Evolutionary conservation across 805 yeast genomes (phyloP), one percentile per base, ranked within the genome.

Genomic region (Myxozyma neotropica): DNA sequence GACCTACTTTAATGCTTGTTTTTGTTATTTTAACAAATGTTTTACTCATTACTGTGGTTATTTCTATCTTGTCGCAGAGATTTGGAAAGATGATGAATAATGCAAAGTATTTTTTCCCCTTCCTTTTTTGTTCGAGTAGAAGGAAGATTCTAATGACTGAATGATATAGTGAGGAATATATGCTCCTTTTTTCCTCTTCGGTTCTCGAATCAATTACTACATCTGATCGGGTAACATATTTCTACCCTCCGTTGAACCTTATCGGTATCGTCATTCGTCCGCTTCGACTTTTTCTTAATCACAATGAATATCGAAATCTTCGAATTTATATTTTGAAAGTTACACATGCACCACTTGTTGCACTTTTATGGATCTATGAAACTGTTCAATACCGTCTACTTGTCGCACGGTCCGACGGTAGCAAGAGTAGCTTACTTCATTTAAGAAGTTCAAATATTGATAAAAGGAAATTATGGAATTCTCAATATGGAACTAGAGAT

Each of bases 11-110:
- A 38, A 72, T 72, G 75, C 63, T 72, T 24, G 55, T 70, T 1
- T 72, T 72, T 53, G 71, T 70, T n/a, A 68, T 68, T n/a, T 55
- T 69, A 15, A 54, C 66, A 19, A 61, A 59, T 46, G 58, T 72
- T 23, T 61, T 71, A 19, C 66, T 72, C 39, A 60, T 72, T 47
- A 71, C 75, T 1, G 71, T 72, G n/a, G 58, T 72, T 42, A 71
- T 72, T n/a, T 72, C 75, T 17, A 71, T 72, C 42, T 57, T 72
- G 38, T 71, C 75, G 2, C 70, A 73, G 45, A 59, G 66, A 43
- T 72, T 72, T 63, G 66, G 70, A 40, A 60, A 49, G 31, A 71
- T 70, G 66, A 71, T 72, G 72, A 63, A 57, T 49, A 72, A 71
- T 53, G 75, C 75, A 40, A 59, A 57, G 58, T 55, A 48, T 19